A percentile compares a stretch with the other conserved stretches of the same genome.
These are phyloP conservation scores for Phytophthora sojae DNA, from an alignment of 352 stramenopile species.

Conservation along the genomic window DNA sequence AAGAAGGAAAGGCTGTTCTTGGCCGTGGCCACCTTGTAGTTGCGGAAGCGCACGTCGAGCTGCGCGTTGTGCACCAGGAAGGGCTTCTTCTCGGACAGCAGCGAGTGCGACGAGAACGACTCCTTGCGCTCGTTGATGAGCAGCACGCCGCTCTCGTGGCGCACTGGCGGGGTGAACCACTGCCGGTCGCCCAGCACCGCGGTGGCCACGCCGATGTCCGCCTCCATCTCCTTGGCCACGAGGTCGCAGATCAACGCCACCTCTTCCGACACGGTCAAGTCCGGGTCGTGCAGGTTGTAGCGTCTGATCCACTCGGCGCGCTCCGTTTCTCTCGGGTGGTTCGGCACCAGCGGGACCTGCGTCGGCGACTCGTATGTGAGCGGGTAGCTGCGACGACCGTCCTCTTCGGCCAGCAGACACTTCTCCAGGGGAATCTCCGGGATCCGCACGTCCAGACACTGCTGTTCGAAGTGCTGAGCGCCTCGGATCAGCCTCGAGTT, in stretches of 20 bases:
- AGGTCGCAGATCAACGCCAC: conserved; percentile 61
- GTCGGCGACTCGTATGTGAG: conserved; percentile 45
- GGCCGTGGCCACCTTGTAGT: conserved; percentile 34
- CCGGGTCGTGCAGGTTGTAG: conserved; percentile 30
- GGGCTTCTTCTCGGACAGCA: conserved; percentile 35
- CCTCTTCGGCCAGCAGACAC: conserved; percentile 52
- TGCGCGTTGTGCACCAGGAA: conserved; percentile 56
- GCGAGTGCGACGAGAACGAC: conserved; percentile 47
- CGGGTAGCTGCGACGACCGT: conserved; percentile 47
- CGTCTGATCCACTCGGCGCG: conserved; percentile 43
- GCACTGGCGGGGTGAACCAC: conserved; percentile 28
- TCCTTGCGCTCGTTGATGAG: conserved; percentile 30
- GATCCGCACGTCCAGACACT: conserved; percentile 61
- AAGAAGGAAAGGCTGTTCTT: conserved; percentile 46
- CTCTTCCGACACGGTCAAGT: conserved; percentile 35
- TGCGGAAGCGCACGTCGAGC: conserved; percentile 62
- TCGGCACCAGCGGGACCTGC: conserved; percentile 30
- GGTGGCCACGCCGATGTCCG: conserved; percentile 40
- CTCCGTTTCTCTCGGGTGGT: conserved; percentile 34
- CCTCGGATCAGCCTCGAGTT: conserved; percentile 24
- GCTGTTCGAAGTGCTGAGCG: conserved; percentile 55
- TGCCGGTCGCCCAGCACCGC: conserved; percentile 36
- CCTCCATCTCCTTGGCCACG: conserved; percentile 55
- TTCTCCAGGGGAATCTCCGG: conserved; percentile 43
- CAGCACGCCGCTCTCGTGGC: conserved; percentile 12